Conservation (phyloP, 2,329 filamentous ascomycete species). For the Arthrobotrys conoides region DNA sequence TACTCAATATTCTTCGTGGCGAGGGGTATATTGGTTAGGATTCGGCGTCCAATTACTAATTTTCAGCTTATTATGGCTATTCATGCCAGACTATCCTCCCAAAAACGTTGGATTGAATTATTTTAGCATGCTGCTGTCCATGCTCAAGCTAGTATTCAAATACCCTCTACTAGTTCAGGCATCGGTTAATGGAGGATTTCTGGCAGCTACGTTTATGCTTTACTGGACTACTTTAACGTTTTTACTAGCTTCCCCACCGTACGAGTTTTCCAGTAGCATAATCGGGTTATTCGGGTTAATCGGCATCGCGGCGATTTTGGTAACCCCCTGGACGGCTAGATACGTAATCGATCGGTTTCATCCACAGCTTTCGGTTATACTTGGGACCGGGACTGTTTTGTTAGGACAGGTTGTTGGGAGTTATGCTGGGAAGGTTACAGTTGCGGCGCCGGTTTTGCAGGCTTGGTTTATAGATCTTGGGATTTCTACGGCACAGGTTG, state of each 20-base stretch:
- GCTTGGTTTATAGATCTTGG: slow-evolving; percentile 80
- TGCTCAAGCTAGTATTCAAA: slow-evolving; percentile 75
- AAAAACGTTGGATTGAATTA: slow-evolving; percentile 80
- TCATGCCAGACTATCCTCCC: slow-evolving; percentile 84
- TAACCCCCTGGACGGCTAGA: slow-evolving; percentile 79
- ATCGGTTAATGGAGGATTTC: slow-evolving; percentile 77
- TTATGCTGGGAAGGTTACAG: slow-evolving; percentile 75
- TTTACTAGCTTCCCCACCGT: slow-evolving; percentile 79
- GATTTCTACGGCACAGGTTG: slow-evolving; percentile 80
- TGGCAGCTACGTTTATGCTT: slow-evolving; percentile 74
- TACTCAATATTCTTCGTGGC: slow-evolving; percentile 80
- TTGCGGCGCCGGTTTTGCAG: slow-evolving; percentile 81
- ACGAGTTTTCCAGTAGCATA: slow-evolving; percentile 76
- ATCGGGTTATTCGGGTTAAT: slow-evolving; percentile 86
- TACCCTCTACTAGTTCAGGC: slow-evolving; percentile 80
- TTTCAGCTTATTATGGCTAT: slow-evolving; percentile 76
- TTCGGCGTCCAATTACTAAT: slow-evolving; percentile 80
- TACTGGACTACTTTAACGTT: slow-evolving; percentile 86
- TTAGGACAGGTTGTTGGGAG: slow-evolving; percentile 78
- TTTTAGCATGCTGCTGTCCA: slow-evolving; percentile 75
- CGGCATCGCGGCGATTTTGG: slow-evolving; percentile 77
- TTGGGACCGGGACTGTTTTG: slow-evolving; percentile 74
- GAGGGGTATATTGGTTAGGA: slow-evolving; percentile 83
- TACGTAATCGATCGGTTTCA: slow-evolving; percentile 79
- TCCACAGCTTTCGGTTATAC: slow-evolving; percentile 77